These are phyloP conservation scores for Cadophora sp. DNA, from an alignment of 2,329 filamentous ascomycete species.

Conservation along the genomic window DNA sequence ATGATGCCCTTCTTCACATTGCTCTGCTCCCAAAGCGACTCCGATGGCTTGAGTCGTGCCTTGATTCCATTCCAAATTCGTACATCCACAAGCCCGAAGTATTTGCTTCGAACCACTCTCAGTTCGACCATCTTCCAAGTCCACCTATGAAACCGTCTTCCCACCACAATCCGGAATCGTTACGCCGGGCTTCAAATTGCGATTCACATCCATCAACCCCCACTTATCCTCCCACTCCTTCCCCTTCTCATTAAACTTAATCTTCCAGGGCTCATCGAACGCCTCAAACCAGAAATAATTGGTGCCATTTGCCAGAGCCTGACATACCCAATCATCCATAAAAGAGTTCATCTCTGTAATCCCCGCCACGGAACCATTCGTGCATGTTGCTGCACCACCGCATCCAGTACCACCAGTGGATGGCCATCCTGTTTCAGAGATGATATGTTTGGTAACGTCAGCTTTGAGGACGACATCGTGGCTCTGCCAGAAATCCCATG, in stretches of 20 bases:
- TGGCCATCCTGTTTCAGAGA: conserved; percentile 93
- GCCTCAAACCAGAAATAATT: conserved; percentile 98
- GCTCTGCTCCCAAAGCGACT: no score
- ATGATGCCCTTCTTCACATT: no score
- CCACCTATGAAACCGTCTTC: conserved; percentile 49
- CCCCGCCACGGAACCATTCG: conserved; percentile 75
- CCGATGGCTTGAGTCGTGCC: no score
- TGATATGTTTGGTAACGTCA: conserved; percentile 73
- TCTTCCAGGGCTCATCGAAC: conserved; percentile 97
- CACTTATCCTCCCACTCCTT: conserved; percentile 95
- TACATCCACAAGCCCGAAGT: no score
- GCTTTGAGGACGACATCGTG: conserved; percentile 69
- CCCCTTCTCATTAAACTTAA: conserved; percentile 68
- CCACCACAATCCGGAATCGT: conserved; percentile 88
- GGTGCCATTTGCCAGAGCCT: conserved; percentile 79
- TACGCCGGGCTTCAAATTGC: conserved; percentile 83
- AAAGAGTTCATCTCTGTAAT: conserved; percentile 85
- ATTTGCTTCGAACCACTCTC: no score
- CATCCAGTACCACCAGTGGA: conserved; percentile 81
- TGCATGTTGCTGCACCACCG: conserved; percentile 63
- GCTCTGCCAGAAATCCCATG: conserved; percentile 78
- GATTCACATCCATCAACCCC: conserved; percentile 86
- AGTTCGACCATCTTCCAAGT: no score
- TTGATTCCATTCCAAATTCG: no score
- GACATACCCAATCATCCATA: conserved; percentile 85